These are phyloP conservation scores for Carallia pectinifolia DNA, from an alignment of 345 rosid species.

Conservation along the genomic window DNA sequence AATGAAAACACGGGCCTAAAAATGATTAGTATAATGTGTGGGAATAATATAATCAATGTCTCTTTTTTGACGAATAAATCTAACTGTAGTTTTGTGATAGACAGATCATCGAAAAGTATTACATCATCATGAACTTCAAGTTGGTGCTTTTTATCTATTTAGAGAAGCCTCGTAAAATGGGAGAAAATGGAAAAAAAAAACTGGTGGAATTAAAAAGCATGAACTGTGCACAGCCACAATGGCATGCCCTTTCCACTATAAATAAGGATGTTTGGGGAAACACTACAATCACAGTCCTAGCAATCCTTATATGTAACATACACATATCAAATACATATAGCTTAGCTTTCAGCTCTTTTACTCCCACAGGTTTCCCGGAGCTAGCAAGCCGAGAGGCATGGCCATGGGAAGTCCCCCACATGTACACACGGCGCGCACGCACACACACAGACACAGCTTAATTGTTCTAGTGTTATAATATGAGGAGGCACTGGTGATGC, in stretches of 20 bases:
- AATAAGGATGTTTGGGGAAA: slow-evolving; percentile 2
- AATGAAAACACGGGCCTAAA: no score
- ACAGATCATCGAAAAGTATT: no score
- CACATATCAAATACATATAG: neutral
- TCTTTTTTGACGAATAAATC: no score
- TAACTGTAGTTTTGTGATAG: no score
- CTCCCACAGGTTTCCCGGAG: neutral
- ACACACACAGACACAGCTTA: neutral
- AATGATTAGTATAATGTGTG: no score
- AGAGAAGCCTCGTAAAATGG: no score
- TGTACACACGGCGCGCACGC: neutral
- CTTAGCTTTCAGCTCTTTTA: neutral
- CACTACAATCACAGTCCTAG: neutral
- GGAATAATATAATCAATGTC: no score
- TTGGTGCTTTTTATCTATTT: no score
- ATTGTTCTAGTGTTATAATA: neutral
- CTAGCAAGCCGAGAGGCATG: no score
- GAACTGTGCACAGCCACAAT: neutral
- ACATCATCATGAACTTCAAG: no score
- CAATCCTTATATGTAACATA: neutral
- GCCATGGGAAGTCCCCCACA: no score
- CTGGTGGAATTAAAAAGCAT: neutral
- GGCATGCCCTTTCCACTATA: slow-evolving; percentile 8
- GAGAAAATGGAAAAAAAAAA: no score
- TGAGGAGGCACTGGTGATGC: slow-evolving; percentile 35